A percentile compares a stretch with the other conserved stretches of the same genome.
phyloP scores from a whole-genome alignment of 1,284 basidiomycete genomes.

The Ustilago trichophora region DNA sequence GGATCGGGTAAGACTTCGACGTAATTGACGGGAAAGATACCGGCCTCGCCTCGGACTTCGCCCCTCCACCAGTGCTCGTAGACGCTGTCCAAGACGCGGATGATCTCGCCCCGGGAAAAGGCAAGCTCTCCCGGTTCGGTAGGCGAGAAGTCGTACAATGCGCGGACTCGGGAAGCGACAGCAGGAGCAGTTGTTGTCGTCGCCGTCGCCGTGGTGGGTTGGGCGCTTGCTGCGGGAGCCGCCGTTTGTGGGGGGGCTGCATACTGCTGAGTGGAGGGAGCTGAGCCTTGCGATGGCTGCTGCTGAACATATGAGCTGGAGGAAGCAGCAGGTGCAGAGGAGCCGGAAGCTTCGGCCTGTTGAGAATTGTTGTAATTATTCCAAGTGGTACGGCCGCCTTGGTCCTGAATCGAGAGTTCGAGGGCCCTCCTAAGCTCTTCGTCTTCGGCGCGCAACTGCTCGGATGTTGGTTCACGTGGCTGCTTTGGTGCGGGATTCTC shows the following conservation, averaged over 20 bases:
- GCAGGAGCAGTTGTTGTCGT: slow-evolving; percentile 14
- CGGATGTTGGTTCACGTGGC: slow-evolving; percentile 37
- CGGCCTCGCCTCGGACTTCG: slow-evolving; percentile 87
- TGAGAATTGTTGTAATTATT: slow-evolving; percentile 12
- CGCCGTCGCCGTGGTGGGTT: too few species aligned
- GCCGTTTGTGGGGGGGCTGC: slow-evolving; percentile 54
- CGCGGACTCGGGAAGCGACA: slow-evolving; percentile 73
- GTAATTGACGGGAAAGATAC: slow-evolving; percentile 98
- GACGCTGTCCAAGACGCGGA: slow-evolving; percentile 92
- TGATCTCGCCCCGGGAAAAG: slow-evolving; percentile 91
- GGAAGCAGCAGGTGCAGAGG: slow-evolving; percentile 25
- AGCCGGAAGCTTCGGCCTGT: slow-evolving; percentile 28
- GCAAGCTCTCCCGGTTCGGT: slow-evolving; percentile 89
- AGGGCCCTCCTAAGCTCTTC: slow-evolving; percentile 64
- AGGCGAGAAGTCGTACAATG: slow-evolving; percentile 88
- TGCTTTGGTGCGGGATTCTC: slow-evolving; percentile 17
- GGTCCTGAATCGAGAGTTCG: slow-evolving; percentile 61
- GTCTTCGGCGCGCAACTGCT: slow-evolving; percentile 60
- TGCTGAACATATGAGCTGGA: slow-evolving; percentile 10
- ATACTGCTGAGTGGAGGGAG: too few species aligned
- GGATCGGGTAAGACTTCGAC: slow-evolving; percentile 91
- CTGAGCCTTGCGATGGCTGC: slow-evolving; percentile 10
- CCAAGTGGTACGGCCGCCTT: slow-evolving; percentile 51
- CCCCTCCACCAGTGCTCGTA: slow-evolving; percentile 99
- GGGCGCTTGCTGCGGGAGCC: not conserved